Conservation (phyloP, 2,329 filamentous ascomycete genomes). For the Cercospora sojina region DNA sequence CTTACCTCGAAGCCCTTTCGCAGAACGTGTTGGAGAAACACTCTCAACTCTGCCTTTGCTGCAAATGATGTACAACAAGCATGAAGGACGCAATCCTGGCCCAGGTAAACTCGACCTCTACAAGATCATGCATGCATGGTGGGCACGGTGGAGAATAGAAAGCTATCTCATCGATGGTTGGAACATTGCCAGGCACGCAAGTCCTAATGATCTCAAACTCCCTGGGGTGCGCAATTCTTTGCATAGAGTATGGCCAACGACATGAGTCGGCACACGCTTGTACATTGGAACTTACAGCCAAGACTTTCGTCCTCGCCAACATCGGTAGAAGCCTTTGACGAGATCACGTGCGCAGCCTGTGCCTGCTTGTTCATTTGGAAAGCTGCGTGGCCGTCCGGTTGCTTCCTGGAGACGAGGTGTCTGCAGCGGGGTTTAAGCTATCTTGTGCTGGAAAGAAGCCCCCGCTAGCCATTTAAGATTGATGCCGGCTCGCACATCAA, state of each 20-base stretch:
- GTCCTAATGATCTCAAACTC: conserved; percentile 6
- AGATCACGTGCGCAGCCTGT: background rate
- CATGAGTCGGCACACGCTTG: background rate
- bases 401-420: background rate
- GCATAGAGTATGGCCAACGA: background rate
- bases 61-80: conserved; percentile 15
- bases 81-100: conserved; percentile 1
- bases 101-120: conserved; percentile 9
- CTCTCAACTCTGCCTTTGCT: background rate
- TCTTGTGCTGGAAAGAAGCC: background rate
- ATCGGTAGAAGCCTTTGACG: background rate
- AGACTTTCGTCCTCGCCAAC: background rate
- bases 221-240: background rate
- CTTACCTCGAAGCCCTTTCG: background rate
- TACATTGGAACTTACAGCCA: background rate
- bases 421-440: background rate
- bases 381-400: background rate
- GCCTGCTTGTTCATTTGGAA: background rate
- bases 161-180: background rate
- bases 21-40: background rate
- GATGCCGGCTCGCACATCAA: background rate
- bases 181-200: background rate
- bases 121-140: conserved; percentile 8
- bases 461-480: conserved; percentile 4
- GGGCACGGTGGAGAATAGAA: conserved; percentile 10